These are phyloP conservation scores for Pseudogymnoascus sp. DNA, from an alignment of 2,329 filamentous ascomycete species.

Conservation along the genomic window DNA sequence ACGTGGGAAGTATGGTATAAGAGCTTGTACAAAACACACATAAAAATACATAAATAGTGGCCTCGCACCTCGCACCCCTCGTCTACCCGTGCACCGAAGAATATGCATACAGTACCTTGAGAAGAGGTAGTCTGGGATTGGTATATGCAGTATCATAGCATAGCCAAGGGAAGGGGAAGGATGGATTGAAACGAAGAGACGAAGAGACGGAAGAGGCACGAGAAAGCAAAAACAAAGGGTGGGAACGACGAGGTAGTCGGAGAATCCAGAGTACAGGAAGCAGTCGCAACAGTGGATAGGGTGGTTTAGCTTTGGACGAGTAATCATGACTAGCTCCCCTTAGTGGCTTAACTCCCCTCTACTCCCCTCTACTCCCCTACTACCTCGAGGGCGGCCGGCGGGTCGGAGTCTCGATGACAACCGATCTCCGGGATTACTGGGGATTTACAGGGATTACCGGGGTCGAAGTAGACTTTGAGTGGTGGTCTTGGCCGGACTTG, in stretches of 20 bases:
- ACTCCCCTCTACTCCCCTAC: neutral
- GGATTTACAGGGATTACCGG: too few species aligned
- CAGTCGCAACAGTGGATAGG: too few species aligned
- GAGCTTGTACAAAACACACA: neutral
- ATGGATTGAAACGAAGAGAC: too few species aligned
- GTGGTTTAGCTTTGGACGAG: neutral
- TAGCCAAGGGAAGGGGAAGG: too few species aligned
- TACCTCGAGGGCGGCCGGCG: too few species aligned
- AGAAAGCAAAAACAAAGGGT: neutral
- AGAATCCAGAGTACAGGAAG: neutral
- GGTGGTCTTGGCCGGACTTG: neutral
- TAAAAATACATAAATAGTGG: neutral
- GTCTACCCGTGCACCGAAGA: neutral
- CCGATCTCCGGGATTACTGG: neutral
- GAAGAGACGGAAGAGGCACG: too few species aligned
- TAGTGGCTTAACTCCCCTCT: neutral
- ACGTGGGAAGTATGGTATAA: neutral
- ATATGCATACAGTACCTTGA: too few species aligned
- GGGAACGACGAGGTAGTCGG: neutral
- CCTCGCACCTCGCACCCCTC: neutral
- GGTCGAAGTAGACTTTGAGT: neutral
- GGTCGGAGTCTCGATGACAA: neutral
- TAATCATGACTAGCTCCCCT: neutral
- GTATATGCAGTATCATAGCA: too few species aligned
- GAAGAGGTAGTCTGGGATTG: too few species aligned